phyloP scores from a whole-genome alignment of 805 yeast species.

The Kazachstania africana region DNA sequence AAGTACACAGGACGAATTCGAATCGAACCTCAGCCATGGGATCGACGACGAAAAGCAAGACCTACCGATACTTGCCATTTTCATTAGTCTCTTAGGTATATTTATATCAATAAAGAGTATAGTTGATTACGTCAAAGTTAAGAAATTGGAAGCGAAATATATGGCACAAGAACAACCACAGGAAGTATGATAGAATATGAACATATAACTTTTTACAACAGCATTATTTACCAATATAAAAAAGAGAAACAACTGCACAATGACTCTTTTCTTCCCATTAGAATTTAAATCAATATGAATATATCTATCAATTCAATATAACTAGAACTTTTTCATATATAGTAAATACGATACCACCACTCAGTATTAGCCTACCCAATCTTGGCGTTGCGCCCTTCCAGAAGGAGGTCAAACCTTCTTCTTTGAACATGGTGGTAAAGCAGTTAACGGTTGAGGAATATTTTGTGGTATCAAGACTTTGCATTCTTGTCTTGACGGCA shows the following conservation, averaged over 20 bases:
- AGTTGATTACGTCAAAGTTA: conserved; percentile 64
- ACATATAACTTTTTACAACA: too few species aligned
- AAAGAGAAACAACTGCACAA: too few species aligned
- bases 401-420: conserved; percentile 83
- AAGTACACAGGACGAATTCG: conserved; percentile 18
- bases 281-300: not conserved
- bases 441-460: conserved; percentile 75
- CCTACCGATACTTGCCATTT: conserved; percentile 47
- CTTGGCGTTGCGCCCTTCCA: conserved; percentile 99
- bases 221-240: too few species aligned
- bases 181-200: not conserved
- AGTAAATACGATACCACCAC: conserved; percentile 97
- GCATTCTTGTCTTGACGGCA: conserved; percentile 95
- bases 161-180: conserved; percentile 15
- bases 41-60: conserved; percentile 21
- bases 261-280: too few species aligned
- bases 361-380: conserved; percentile 76
- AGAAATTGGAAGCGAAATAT: conserved; percentile 49
- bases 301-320: conserved; percentile 14
- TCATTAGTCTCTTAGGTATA: conserved; percentile 56
- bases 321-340: conserved; percentile 82
- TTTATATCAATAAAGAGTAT: conserved; percentile 55
- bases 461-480: conserved; percentile 67
- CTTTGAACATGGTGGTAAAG: conserved; percentile 62
- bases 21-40: conserved; percentile 23